Base-by-base conservation (phyloP, 75 land plant genomes). In the Gnetum montanum region DNA sequence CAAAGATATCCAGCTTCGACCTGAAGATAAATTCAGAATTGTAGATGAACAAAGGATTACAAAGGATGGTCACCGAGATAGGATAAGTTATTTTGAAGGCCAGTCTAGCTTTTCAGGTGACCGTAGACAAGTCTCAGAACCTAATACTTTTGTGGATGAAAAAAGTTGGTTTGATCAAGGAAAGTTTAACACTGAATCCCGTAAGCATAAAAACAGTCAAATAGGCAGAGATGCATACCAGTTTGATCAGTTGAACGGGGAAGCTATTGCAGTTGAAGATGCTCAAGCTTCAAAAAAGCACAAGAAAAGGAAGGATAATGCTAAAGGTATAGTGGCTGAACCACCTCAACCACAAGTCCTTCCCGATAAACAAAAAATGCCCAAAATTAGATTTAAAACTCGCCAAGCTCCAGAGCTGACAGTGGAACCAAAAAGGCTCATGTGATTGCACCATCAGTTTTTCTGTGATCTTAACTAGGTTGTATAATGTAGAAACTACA, bases 121-220 rank as follows among this genome's bases (percentile, higher is more conserved):
- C 28, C 25, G 50, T 13, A 48, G 50, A 25, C 50, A 26, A 7
- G 16, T 27, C 4, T 1, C 15, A 48, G 50, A 48, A 25, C 6
- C 50, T 26, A 15, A 30, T 48, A 30, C 29, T n/a, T 48, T 24
- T 16, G 3, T 48, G 26, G 50, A 48, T 3, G 50, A 48, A 3
- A 6, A 27, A 48, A 48, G 27, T 25, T 48, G 50, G 50, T 26
- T 30, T 48, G 50, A 48, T 11, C 50, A 48, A 48, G 28, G 50
- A 4, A 48, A 22, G 15, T 48, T 26, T 48, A 5, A 25, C 5
- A 48, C 12, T 48, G 50, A 48, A 13, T 30, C n/a, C 11, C 25
- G 27, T 25, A 23, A 30, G 27, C 25, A 30, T 27, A 26, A 48
- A 48, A 23, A 48, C 16, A 26, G 29, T 48, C 50, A 48, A 48